These are phyloP conservation scores for Avena eriantha DNA, from an alignment of 176 grass and related monocot genomes.

Conservation along the genomic window DNA sequence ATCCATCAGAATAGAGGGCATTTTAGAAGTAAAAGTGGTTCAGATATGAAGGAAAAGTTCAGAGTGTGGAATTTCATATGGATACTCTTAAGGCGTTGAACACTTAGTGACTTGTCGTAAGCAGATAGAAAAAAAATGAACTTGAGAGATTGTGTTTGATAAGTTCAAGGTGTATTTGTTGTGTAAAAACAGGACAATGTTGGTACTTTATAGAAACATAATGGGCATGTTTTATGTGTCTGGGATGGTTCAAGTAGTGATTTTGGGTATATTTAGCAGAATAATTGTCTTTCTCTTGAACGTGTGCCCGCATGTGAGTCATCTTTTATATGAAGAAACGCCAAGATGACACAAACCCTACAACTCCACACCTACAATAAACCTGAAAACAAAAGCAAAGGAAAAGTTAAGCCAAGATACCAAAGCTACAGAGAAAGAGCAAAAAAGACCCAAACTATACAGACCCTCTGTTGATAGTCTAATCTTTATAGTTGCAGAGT, in stretches of 20 bases:
- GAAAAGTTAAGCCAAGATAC: neutral
- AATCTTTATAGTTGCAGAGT: neutral
- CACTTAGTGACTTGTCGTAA: neutral
- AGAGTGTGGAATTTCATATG: slow-evolving; percentile 8
- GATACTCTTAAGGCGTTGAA: neutral
- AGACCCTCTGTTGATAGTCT: neutral
- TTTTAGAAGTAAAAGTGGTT: neutral
- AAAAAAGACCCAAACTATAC: neutral
- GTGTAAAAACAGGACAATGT: neutral
- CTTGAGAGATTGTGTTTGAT: neutral
- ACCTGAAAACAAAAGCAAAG: neutral
- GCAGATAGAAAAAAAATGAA: neutral
- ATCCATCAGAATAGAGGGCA: neutral
- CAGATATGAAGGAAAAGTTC: neutral
- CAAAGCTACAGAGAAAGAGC: neutral
- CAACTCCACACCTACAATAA: neutral
- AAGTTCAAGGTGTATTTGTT: neutral
- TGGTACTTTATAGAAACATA: no score
- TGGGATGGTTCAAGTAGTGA: neutral
- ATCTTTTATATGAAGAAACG: neutral
- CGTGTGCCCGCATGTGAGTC: neutral
- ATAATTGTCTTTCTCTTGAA: neutral
- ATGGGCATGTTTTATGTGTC: neutral
- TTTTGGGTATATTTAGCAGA: neutral
- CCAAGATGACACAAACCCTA: neutral